Percentiles rank a stretch among this genome's conserved stretches.
Conservation (phyloP, 176 grass and related monocot genomes). For the Melocanna baccifera region DNA sequence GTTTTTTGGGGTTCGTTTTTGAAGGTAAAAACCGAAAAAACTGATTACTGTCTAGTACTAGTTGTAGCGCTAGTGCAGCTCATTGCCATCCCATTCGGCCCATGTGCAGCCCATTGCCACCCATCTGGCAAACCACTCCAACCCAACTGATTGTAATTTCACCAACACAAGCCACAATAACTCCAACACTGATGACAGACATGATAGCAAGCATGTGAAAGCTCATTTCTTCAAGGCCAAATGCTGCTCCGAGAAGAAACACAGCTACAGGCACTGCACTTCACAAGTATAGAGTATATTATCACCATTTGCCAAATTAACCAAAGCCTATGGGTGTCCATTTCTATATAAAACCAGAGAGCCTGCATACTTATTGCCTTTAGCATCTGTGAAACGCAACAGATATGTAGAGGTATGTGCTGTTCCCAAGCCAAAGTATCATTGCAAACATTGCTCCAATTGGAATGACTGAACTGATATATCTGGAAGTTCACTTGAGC, state of each 20-base stretch:
- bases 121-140: conserved; percentile 97
- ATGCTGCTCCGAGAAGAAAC: conserved; percentile 84
- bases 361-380: conserved; percentile 89
- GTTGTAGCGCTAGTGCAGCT: too few relatives aligned
- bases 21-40: too few relatives aligned
- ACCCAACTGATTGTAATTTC: conserved; percentile 93
- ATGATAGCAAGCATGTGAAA: conserved; percentile 91
- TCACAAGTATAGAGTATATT: conserved; percentile 13
- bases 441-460: conserved; percentile 99
- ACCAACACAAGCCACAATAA: conserved; percentile 90
- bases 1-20: too few relatives aligned
- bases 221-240: conserved; percentile 86
- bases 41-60: too few relatives aligned
- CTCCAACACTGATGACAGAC: conserved; percentile 84
- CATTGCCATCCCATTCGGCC: too few relatives aligned
- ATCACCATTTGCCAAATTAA: conserved; percentile 7
- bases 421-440: conserved; percentile 97
- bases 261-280: conserved; percentile 94
- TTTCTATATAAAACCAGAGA: conserved; percentile 12
- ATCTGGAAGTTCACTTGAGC: conserved; percentile 57
- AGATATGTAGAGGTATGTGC: conserved; percentile 97
- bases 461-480: conserved; percentile 88
- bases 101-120: conserved; percentile 17
- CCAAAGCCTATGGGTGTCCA: neutral
- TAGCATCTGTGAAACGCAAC: conserved; percentile 98